A percentile compares a stretch with the other conserved stretches of the same genome.
Evolutionary conservation across 192 early-diverging fungal species (phyloP).

Genomic region (Geosiphon pyriformis): DNA sequence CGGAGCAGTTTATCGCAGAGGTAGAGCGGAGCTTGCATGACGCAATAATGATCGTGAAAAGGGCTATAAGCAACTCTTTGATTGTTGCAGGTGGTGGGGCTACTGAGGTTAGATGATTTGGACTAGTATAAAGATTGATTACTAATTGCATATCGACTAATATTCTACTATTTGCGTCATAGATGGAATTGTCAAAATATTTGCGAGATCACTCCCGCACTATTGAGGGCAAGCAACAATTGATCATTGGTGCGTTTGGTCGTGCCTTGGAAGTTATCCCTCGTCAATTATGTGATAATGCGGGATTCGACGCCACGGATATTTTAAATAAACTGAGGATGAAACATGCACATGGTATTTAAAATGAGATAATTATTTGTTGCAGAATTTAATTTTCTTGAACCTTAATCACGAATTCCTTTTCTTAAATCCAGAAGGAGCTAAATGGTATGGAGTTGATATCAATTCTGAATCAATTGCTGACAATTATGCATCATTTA

Average conservation of each 20-base stretch:
- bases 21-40: conserved; percentile 97
- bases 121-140: no score
- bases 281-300: conserved; percentile 97
- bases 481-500: conserved; percentile 89
- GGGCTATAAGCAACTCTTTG: conserved; percentile 93
- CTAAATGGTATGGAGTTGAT: conserved; percentile 90
- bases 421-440: conserved; percentile 36
- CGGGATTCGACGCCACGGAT: conserved; percentile 97
- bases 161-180: no score
- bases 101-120: conserved; percentile 56
- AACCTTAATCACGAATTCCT: background rate
- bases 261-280: conserved; percentile 96
- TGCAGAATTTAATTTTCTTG: background rate
- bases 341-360: conserved; percentile 74
- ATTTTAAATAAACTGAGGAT: conserved; percentile 95
- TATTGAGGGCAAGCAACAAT: conserved; percentile 98
- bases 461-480: conserved; percentile 80
- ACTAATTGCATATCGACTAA: no score
- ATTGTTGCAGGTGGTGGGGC: conserved; percentile 98
- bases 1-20: conserved; percentile 99
- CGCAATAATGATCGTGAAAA: conserved; percentile 98
- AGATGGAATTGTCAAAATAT: conserved; percentile 96
- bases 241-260: conserved; percentile 91
- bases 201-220: conserved; percentile 87
- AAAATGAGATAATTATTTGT: background rate